These are phyloP conservation scores for Neofusicoccum ribis DNA, from an alignment of 2,329 filamentous ascomycete genomes.

Conservation along the genomic window DNA sequence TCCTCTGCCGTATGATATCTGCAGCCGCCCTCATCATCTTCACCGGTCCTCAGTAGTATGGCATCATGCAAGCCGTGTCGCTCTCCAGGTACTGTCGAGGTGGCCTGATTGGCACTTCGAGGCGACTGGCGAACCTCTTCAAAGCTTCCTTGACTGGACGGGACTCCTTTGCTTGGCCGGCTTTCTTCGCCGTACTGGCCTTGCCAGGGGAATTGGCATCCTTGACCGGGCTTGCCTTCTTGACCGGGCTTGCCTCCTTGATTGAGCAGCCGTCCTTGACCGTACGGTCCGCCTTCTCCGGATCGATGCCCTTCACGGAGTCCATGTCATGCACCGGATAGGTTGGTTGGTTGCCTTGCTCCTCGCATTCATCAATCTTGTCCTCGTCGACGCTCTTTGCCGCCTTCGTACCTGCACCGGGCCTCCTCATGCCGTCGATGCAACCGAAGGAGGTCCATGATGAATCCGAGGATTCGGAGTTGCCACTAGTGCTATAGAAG, in stretches of 20 bases:
- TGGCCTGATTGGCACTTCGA: background rate
- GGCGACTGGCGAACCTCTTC: background rate
- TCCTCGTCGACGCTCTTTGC: background rate
- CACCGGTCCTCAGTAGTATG: background rate
- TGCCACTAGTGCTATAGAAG: background rate
- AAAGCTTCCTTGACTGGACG: background rate
- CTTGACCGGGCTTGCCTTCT: too few species aligned
- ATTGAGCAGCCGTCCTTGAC: background rate
- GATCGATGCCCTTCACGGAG: background rate
- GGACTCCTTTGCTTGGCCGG: background rate
- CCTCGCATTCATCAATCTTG: background rate
- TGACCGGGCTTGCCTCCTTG: background rate
- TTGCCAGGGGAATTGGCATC: background rate
- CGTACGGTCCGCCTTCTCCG: background rate
- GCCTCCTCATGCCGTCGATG: slow-evolving; percentile 16
- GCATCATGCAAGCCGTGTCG: background rate
- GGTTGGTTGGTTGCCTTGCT: background rate
- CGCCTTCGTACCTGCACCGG: background rate
- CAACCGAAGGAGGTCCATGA: slow-evolving; percentile 16
- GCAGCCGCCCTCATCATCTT: background rate
- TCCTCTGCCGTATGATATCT: background rate
- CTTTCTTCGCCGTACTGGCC: background rate
- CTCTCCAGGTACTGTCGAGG: background rate
- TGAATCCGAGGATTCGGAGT: slow-evolving; percentile 9
- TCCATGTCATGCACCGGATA: background rate